Evolutionary conservation across 2,329 filamentous ascomycete species (phyloP).

Genomic region (Hyphodiscus sp.): DNA sequence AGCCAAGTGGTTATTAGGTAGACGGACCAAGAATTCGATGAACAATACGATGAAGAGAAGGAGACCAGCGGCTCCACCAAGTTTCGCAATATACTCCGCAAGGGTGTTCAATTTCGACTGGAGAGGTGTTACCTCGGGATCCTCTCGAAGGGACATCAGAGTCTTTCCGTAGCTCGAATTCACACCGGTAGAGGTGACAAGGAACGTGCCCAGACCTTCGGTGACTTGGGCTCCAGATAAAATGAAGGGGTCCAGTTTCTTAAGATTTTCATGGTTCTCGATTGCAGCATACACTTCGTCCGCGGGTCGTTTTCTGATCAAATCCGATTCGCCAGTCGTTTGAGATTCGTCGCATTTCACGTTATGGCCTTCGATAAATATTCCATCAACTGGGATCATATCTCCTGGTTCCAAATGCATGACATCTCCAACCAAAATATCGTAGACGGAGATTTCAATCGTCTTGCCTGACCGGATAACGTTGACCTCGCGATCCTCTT

Average conservation of each 20-base stretch:
- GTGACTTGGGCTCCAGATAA: conserved; percentile 72
- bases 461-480: conserved; percentile 69
- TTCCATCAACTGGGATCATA: conserved; percentile 65
- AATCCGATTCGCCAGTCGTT: conserved; percentile 68
- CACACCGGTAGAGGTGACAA: conserved; percentile 68
- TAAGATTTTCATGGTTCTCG: conserved; percentile 50
- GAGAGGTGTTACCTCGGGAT: conserved; percentile 70
- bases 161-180: conserved; percentile 72
- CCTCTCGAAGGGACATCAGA: conserved; percentile 70
- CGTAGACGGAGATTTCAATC: conserved; percentile 61
- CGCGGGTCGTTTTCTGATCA: conserved; percentile 60
- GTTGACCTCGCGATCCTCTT: conserved; percentile 68
- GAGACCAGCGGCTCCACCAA: conserved; percentile 64
- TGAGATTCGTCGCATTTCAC: conserved; percentile 69
- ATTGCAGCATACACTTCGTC: conserved; percentile 60
- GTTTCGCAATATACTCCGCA: conserved; percentile 74
- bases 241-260: conserved; percentile 73
- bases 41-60: conserved; percentile 73
- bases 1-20: conserved; percentile 42
- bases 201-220: conserved; percentile 67
- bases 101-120: conserved; percentile 72
- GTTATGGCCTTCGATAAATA: conserved; percentile 60
- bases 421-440: conserved; percentile 68
- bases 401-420: conserved; percentile 69
- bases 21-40: conserved; percentile 65